phyloP scores from a whole-genome alignment of 73 alveolate genomes.

The Paramecium sonneborni region DNA sequence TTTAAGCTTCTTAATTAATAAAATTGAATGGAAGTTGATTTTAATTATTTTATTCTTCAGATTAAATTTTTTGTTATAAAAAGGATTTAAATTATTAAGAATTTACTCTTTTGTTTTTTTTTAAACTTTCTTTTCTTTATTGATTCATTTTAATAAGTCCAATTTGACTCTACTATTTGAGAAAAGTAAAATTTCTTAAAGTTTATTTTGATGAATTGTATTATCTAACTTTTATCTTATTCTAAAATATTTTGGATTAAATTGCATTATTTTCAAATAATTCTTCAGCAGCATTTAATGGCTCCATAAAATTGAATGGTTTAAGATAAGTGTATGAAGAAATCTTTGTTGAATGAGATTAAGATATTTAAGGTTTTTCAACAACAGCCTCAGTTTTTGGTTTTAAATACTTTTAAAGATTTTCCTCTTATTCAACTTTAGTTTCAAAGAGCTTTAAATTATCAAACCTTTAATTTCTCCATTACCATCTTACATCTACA shows the following conservation, averaged over 20 bases:
- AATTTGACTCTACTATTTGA: not conserved
- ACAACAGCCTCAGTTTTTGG: not conserved
- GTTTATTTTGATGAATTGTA: not conserved
- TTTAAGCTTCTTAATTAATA: not conserved
- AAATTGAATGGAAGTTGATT: slow-evolving; percentile 5
- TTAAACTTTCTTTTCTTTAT: not conserved
- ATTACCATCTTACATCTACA: not conserved
- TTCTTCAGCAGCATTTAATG: not conserved
- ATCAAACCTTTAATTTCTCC: not conserved
- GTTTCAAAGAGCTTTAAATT: not conserved
- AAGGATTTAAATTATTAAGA: not conserved
- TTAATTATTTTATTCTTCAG: not conserved
- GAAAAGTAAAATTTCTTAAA: not conserved
- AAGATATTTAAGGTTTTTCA: not conserved
- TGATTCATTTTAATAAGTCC: not conserved
- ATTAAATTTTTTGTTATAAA: not conserved
- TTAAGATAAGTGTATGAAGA: not conserved
- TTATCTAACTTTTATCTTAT: not conserved
- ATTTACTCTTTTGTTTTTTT: not conserved
- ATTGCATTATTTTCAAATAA: not conserved
- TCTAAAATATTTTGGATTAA: not conserved
- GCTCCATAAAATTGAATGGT: slow-evolving; percentile 42
- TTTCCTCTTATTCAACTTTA: not conserved
- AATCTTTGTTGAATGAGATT: not conserved
- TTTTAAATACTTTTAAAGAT: not conserved